A percentile compares a stretch with the other conserved stretches of the same genome.
phyloP scores from a whole-genome alignment of 1,284 basidiomycete species.

The Ceratobasidium sp. region DNA sequence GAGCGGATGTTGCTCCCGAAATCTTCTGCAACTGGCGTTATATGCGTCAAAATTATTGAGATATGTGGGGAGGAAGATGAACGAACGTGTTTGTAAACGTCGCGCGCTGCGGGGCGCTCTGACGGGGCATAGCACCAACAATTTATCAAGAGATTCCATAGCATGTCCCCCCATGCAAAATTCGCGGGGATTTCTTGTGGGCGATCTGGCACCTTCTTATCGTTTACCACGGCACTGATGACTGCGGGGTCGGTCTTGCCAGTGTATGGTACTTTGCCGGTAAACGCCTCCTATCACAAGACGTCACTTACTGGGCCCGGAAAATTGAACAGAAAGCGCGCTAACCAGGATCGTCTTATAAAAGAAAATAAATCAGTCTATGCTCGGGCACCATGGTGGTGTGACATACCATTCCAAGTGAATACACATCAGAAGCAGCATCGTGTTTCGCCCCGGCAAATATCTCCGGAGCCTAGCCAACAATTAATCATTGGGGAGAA shows the following conservation, averaged over 20 bases:
- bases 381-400: not conserved
- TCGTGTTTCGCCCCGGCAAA: not conserved
- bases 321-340: not conserved
- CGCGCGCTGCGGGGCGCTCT: not conserved
- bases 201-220: not conserved
- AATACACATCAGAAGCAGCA: slow-evolving; percentile 2
- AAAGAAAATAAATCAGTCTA: not conserved
- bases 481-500: not conserved
- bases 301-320: not conserved
- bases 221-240: not conserved
- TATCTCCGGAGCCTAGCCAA: slow-evolving; percentile 8
- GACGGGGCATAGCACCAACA: slow-evolving; percentile 1
- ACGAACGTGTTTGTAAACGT: not conserved
- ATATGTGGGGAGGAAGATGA: not conserved
- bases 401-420: slow-evolving; percentile 28
- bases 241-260: not conserved
- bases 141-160: not conserved
- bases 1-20: not conserved
- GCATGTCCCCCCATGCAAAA: not conserved
- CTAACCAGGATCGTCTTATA: slow-evolving; percentile 12
- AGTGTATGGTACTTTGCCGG: not conserved
- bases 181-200: not conserved
- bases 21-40: too few relatives aligned
- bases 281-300: not conserved
- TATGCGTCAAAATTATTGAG: too few relatives aligned